Evolutionary conservation across 805 yeast species (phyloP).

Genomic region (Kuraishia piskuri): DNA sequence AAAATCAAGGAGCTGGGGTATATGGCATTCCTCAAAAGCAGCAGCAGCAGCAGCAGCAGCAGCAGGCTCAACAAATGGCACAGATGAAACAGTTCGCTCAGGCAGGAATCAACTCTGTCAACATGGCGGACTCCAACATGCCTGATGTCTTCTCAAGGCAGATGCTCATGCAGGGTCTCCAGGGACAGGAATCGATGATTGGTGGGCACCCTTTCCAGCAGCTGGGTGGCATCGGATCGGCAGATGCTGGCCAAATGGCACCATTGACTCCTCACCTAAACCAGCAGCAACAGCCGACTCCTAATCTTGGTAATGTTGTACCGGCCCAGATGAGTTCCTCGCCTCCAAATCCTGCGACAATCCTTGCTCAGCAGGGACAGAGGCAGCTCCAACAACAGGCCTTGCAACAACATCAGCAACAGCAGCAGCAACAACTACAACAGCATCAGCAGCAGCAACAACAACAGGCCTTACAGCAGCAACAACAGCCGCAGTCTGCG

Average conservation of each 20-base stretch:
- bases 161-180: neutral
- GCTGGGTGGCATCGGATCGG: neutral
- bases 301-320: constrained; percentile 4
- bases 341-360: constrained; percentile 6
- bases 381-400: constrained; percentile 16
- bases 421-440: constrained; percentile 5
- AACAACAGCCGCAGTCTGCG: constrained; percentile 8
- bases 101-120: neutral
- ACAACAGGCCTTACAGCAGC: constrained; percentile 12
- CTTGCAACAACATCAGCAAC: constrained; percentile 12
- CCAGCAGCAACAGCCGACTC: constrained; percentile 8
- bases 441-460: constrained; percentile 6
- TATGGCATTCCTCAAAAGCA: constrained; percentile 13
- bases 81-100: neutral
- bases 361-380: constrained; percentile 15
- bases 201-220: neutral
- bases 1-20: neutral
- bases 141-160: neutral
- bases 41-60: constrained; percentile 20
- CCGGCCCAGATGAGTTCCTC: constrained; percentile 11
- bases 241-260: neutral
- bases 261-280: constrained; percentile 4
- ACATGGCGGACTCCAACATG: neutral
- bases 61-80: constrained; percentile 2
- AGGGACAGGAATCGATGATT: neutral